Evolutionary conservation across 306 rosid genomes (phyloP).

Genomic region (Fragaria ananassa): DNA sequence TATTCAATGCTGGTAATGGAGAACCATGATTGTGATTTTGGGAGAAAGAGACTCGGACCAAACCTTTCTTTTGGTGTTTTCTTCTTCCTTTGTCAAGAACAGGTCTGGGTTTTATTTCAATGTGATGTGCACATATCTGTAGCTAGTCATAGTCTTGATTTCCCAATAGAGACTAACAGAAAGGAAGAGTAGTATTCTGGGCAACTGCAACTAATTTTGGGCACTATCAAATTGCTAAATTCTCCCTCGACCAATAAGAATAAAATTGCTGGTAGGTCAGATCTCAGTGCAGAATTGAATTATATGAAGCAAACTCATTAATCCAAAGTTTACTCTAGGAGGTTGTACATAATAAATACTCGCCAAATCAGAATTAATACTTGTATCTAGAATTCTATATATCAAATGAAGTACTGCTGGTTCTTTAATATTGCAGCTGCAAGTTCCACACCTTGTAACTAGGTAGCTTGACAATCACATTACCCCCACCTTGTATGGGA

Average conservation of each 20-base stretch:
- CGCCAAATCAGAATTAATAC: neutral
- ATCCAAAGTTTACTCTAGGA: neutral
- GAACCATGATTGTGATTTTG: neutral
- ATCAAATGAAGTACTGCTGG: neutral
- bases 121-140: neutral
- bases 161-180: too few relatives aligned
- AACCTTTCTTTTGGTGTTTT: slow-evolving; percentile 1
- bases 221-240: neutral
- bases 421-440: neutral
- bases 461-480: slow-evolving; percentile 4
- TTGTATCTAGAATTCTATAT: neutral
- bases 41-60: slow-evolving; percentile 16
- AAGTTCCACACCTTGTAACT: slow-evolving; percentile 4
- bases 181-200: slow-evolving; percentile 3
- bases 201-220: neutral
- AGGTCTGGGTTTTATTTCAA: neutral
- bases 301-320: slow-evolving; percentile 9
- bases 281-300: slow-evolving; percentile 17
- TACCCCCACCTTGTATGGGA: neutral
- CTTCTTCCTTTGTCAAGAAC: neutral
- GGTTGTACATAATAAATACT: slow-evolving; percentile 9
- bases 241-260: neutral
- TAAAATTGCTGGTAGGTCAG: slow-evolving; percentile 21
- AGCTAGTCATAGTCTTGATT: neutral
- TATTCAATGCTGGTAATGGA: neutral